Base-by-base conservation (phyloP, 2,329 filamentous ascomycete genomes). In the Paecilomyces sp. region DNA sequence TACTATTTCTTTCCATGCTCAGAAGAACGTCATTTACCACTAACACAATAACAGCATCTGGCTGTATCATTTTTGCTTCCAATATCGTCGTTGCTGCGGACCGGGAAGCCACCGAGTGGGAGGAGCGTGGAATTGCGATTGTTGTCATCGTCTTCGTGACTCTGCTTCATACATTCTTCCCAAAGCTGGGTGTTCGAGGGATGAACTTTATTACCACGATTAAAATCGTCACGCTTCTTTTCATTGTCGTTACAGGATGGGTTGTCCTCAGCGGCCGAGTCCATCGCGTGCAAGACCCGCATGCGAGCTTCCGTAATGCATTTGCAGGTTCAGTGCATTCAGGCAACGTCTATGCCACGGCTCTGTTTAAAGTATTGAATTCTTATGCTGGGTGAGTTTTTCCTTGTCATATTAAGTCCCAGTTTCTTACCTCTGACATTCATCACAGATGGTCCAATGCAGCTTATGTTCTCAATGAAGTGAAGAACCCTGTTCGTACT, bases 281-380 rank as follows among this genome's bases (percentile, higher is more conserved):
- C 55, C 60, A 65, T 3, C 83, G 83, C 66, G 79, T 88, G 51
- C 80, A 83, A 36, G 83, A 85, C 67, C 84, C 84, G 5, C 73
- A 85, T 68, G 61, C 65, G 25, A 88, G 86, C 76, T 88, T 89
- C 67, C 72, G 74, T 63, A 80, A 86, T 60, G 82, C 85, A 9
- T 90, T 89, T 63, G 80, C 82, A 54, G 87, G 87, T 8, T 89
- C 87, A 4, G 41, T 47, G 8, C 41, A 47, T 47, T 87, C 84
- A 0, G 83, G 84, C 7, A 86, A 82, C 64, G 81, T 85, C 1
- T 89, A 89, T 63, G 85, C 88, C n/a, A 88, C 84, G 1, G 86
- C 87, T 0, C 75, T 90, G 0, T 89, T 88, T 78, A 89, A 88
- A 65, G 86, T 89, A 62, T 86, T 89, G 66, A 89, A 86, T 82